Evolutionary conservation across 2,329 filamentous ascomycete genomes (phyloP).

Genomic region (Metarhizium sp.): DNA sequence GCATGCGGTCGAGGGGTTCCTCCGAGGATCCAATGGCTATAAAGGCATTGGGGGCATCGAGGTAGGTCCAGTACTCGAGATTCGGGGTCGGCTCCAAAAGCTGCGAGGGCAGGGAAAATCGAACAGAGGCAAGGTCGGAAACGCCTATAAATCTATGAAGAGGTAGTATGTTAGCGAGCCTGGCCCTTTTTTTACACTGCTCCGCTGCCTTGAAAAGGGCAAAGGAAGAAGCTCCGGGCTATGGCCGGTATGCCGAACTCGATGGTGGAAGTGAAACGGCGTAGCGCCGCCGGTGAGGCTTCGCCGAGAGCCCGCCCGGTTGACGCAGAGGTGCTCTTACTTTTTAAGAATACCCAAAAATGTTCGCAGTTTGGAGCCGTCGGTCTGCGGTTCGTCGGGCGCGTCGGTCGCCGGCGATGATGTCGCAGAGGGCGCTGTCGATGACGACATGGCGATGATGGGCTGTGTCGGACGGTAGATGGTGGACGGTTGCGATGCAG

Average conservation of each 20-base stretch:
- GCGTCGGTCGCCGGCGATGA: constrained; percentile 21
- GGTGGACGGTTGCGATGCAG: background rate
- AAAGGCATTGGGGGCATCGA: constrained; percentile 91
- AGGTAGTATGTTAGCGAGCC: constrained; percentile 4
- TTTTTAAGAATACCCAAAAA: constrained; percentile 82
- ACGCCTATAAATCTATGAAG: constrained; percentile 82
- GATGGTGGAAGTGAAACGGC: background rate
- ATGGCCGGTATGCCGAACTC: background rate
- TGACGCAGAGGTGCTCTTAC: constrained; percentile 40
- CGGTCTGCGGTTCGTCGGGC: constrained; percentile 49
- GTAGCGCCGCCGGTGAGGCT: constrained; percentile 5
- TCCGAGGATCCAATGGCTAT: constrained; percentile 77
- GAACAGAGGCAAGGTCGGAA: constrained; percentile 85
- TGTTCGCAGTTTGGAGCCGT: constrained; percentile 80
- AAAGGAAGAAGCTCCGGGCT: too few species aligned
- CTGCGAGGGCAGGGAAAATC: constrained; percentile 92
- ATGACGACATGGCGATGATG: constrained; percentile 26
- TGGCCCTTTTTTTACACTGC: background rate
- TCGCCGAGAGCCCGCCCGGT: constrained; percentile 4
- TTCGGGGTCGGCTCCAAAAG: constrained; percentile 94
- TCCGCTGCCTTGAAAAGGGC: background rate
- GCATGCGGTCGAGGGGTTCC: constrained; percentile 84
- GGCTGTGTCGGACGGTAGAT: background rate
- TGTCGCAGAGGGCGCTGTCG: constrained; percentile 22
- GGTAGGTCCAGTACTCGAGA: constrained; percentile 97